Conservation (phyloP, 805 yeast genomes). For the Lachancea waltii region DNA sequence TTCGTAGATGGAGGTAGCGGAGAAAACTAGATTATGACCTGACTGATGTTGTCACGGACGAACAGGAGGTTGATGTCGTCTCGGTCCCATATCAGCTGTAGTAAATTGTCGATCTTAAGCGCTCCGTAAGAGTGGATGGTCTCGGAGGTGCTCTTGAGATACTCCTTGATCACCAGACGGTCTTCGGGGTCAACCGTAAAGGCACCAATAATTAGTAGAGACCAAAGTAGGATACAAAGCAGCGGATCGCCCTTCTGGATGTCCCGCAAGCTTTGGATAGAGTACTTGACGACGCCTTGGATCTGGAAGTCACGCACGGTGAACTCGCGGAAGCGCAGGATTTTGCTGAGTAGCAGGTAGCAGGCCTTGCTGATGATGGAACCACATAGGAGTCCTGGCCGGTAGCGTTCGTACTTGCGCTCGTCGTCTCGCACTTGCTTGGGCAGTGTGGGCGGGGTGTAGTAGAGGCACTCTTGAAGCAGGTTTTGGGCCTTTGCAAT, state of each 20-base stretch:
- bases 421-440: conserved; percentile 14
- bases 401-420: conserved; percentile 14
- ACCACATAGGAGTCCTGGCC: conserved; percentile 19
- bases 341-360: conserved; percentile 16
- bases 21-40: conserved; percentile 14
- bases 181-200: conserved; percentile 16
- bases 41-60: conserved; percentile 14
- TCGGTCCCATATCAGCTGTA: conserved; percentile 16
- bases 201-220: conserved; percentile 17
- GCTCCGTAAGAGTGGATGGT: conserved; percentile 19
- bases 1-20: too few relatives aligned
- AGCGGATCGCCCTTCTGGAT: conserved; percentile 17
- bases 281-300: conserved; percentile 17
- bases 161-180: conserved; percentile 14
- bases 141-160: conserved; percentile 16
- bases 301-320: conserved; percentile 14
- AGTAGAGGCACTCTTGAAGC: conserved; percentile 17
- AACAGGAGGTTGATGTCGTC: conserved; percentile 13
- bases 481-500: conserved; percentile 12
- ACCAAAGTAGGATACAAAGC: conserved; percentile 18
- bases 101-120: conserved; percentile 11
- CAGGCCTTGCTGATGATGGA: conserved; percentile 19
- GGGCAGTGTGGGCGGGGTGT: conserved; percentile 17
- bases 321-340: conserved; percentile 12
- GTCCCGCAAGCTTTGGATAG: conserved; percentile 14